These are phyloP conservation scores for Lachancea nothofagi DNA, from an alignment of 805 yeast genomes.

Conservation along the genomic window DNA sequence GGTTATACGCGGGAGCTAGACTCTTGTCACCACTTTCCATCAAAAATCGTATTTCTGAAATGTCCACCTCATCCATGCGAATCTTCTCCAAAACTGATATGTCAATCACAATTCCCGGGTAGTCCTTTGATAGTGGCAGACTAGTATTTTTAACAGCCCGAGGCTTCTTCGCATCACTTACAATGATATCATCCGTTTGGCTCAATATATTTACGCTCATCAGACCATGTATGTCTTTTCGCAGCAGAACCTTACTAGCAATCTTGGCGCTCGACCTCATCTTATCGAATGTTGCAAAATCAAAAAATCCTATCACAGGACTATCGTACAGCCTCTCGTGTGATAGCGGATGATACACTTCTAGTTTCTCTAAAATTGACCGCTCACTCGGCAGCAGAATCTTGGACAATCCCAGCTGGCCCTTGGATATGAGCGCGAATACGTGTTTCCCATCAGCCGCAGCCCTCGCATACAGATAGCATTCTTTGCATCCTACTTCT, in stretches of 20 bases:
- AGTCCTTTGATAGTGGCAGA: slow-evolving; percentile 31
- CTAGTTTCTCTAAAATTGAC: slow-evolving; percentile 56
- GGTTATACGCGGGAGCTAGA: slow-evolving; percentile 2
- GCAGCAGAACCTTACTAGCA: slow-evolving; percentile 48
- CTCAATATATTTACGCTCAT: slow-evolving; percentile 44
- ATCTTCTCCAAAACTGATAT: slow-evolving; percentile 35
- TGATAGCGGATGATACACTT: slow-evolving; percentile 31
- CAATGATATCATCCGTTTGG: slow-evolving; percentile 27
- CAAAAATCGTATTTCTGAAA: slow-evolving; percentile 21
- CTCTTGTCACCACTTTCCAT: slow-evolving; percentile 21
- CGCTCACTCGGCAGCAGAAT: slow-evolving; percentile 59
- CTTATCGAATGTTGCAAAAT: slow-evolving; percentile 43
- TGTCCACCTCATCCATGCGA: slow-evolving; percentile 19
- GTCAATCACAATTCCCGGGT: slow-evolving; percentile 40
- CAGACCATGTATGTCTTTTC: slow-evolving; percentile 49
- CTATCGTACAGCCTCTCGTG: slow-evolving; percentile 21
- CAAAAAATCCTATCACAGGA: slow-evolving; percentile 44
- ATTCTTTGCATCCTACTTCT: slow-evolving; percentile 47
- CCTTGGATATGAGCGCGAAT: slow-evolving; percentile 52
- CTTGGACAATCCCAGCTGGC: slow-evolving; percentile 70
- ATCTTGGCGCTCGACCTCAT: slow-evolving; percentile 44
- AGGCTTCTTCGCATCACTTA: slow-evolving; percentile 20
- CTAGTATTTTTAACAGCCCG: slow-evolving; percentile 8
- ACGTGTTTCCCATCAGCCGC: slow-evolving; percentile 27
- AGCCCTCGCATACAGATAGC: slow-evolving; percentile 41